Conservation (phyloP, 768 basidiomycete genomes). For the Mycena vulgaris region DNA sequence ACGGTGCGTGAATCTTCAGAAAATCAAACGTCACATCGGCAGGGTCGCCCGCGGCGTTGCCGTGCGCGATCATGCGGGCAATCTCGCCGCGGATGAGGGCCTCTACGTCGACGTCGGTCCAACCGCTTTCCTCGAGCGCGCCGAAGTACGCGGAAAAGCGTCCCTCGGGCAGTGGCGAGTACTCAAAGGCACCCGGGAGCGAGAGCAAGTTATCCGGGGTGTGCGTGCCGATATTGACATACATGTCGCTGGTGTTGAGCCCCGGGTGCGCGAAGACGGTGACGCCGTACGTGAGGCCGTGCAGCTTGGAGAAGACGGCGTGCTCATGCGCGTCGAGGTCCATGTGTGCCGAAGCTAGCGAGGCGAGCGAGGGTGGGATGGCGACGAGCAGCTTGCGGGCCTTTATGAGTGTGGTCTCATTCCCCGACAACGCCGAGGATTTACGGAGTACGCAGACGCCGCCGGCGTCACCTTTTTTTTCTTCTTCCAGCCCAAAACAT, state of each 20-base stretch:
- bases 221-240: conserved; percentile 14
- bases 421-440: neutral
- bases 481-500: conserved; percentile 3
- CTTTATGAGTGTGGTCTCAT: conserved; percentile 2
- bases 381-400: conserved; percentile 26
- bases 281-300: conserved; percentile 21
- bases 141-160: conserved; percentile 12
- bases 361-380: conserved; percentile 18
- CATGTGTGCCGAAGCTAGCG: conserved; percentile 5
- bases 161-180: conserved; percentile 3
- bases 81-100: conserved; percentile 7
- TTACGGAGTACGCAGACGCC: too few species aligned
- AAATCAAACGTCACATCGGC: conserved; percentile 15
- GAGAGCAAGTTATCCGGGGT: conserved; percentile 2
- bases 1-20: conserved; percentile 4
- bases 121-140: conserved; percentile 9
- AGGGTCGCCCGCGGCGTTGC: neutral
- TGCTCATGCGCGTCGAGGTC: conserved; percentile 24
- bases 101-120: neutral
- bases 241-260: conserved; percentile 9
- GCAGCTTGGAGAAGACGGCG: conserved; percentile 1
- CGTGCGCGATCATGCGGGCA: conserved; percentile 7
- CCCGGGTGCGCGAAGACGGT: conserved; percentile 1
- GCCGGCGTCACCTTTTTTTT: too few species aligned
- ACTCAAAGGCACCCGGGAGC: neutral